These are phyloP conservation scores for Populus hybrid DNA, from an alignment of 441 rosid species.

Conservation along the genomic window DNA sequence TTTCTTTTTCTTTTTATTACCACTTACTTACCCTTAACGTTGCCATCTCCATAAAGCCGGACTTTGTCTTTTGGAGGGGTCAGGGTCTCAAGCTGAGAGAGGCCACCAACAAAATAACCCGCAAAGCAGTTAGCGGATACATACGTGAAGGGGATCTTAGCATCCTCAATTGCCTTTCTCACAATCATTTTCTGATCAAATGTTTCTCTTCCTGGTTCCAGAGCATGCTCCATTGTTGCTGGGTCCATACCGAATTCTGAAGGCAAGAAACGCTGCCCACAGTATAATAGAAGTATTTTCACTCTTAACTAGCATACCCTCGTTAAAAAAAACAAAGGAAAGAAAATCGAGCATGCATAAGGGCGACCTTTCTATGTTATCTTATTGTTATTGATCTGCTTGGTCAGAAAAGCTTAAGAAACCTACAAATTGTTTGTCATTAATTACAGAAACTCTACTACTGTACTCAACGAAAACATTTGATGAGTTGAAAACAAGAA, in stretches of 20 bases:
- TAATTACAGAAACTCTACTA: background rate
- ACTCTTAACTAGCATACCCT: too few species aligned
- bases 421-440: background rate
- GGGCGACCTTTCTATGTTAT: background rate
- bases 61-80: slow-evolving; percentile 50
- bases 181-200: slow-evolving; percentile 78
- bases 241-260: slow-evolving; percentile 90
- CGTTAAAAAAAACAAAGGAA: too few species aligned
- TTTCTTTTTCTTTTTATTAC: background rate
- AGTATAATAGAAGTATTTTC: too few species aligned
- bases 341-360: background rate
- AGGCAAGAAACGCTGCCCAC: slow-evolving; percentile 63
- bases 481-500: background rate
- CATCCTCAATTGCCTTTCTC: slow-evolving; percentile 64
- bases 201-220: slow-evolving; percentile 66
- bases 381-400: background rate
- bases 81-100: slow-evolving; percentile 47
- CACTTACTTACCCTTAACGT: slow-evolving; percentile 46
- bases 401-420: background rate
- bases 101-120: slow-evolving; percentile 60
- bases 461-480: too few species aligned
- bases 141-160: slow-evolving; percentile 65
- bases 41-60: slow-evolving; percentile 56
- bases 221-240: slow-evolving; percentile 57
- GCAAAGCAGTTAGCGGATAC: slow-evolving; percentile 65